Base-by-base conservation (phyloP, 495 filamentous ascomycete species). In the Zalerion maritima region DNA sequence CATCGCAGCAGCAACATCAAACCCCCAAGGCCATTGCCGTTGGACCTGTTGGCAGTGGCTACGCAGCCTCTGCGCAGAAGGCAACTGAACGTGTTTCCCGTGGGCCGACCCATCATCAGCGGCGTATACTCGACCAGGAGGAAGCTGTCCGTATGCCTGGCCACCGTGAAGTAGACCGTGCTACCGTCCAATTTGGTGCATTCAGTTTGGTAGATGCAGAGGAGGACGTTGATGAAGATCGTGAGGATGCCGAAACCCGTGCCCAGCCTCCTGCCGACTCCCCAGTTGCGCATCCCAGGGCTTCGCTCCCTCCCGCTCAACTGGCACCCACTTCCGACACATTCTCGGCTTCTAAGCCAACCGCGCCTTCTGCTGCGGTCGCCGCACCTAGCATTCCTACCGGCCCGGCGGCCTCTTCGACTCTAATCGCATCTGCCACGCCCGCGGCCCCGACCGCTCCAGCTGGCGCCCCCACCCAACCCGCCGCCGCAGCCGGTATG, bases 81-180 rank as follows among this genome's bases (percentile, higher is more conserved):
- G 80, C 85, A 12, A 73, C 78, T 22, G 64, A 50, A 35, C 55
- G 56, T 21, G 39, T 63, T 17, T 38, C 64, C 24, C 53, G 54
- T 23, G 74, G 86, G 24, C 74, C 75, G 16, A 67, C 83, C 18
- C 81, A 75, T 41, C 80, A 75, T 45, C 74, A 86, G 47, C 74
- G 86, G 16, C 75, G 81, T 37, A 67, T 93, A 23, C 65, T 91
- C 42, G 85, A 94, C 38, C 89, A 99, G 45, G 85, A 87, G 46
- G 91, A 99, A 51, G 82, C 86, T 11, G 89, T 99, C 20, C 81
- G 94, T 28, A 96, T 99, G 89, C 89, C 89, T 18, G 84, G 83
- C n/a, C 94, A 94, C 54, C 85, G 92, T 42, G 85, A 84, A 21
- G 81, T 97, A 6, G 85, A 94, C 48, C 75, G 83, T 29, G 70